Evolutionary conservation across 192 early-diverging fungal genomes (phyloP).

Genomic region (Gryganskiella cystojenkinii): DNA sequence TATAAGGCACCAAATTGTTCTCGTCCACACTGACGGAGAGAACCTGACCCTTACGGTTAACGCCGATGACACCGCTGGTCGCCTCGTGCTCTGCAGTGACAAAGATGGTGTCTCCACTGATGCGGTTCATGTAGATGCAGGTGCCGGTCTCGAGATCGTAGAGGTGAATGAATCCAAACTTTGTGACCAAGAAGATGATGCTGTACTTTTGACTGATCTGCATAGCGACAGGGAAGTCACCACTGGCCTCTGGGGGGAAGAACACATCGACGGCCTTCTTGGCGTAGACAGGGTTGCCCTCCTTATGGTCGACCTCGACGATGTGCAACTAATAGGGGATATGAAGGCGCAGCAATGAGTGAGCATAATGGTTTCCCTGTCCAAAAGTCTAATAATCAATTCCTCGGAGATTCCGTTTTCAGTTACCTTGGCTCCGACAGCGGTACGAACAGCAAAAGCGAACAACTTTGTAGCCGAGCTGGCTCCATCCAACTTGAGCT

Average conservation of each 20-base stretch:
- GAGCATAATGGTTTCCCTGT: too few species aligned
- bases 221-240: constrained; percentile 98
- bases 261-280: constrained; percentile 94
- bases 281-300: constrained; percentile 88
- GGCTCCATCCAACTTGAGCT: constrained; percentile 76
- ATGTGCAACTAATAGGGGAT: constrained; percentile 83
- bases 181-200: constrained; percentile 95
- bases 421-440: constrained; percentile 81
- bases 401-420: not conserved
- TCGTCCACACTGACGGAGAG: constrained; percentile 96
- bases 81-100: constrained; percentile 90
- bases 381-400: too few species aligned
- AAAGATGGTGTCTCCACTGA: constrained; percentile 98
- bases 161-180: constrained; percentile 97
- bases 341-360: too few species aligned
- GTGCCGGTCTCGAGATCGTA: constrained; percentile 96
- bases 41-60: constrained; percentile 98
- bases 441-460: constrained; percentile 89
- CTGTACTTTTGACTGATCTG: constrained; percentile 95
- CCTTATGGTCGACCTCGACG: constrained; percentile 95
- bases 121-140: constrained; percentile 98
- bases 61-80: constrained; percentile 90
- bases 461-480: constrained; percentile 88
- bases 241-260: constrained; percentile 96
- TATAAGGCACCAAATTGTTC: constrained; percentile 89